Evolutionary conservation across 371 early-diverging fungal species (phyloP).

Genomic region (Mortierella sp.): DNA sequence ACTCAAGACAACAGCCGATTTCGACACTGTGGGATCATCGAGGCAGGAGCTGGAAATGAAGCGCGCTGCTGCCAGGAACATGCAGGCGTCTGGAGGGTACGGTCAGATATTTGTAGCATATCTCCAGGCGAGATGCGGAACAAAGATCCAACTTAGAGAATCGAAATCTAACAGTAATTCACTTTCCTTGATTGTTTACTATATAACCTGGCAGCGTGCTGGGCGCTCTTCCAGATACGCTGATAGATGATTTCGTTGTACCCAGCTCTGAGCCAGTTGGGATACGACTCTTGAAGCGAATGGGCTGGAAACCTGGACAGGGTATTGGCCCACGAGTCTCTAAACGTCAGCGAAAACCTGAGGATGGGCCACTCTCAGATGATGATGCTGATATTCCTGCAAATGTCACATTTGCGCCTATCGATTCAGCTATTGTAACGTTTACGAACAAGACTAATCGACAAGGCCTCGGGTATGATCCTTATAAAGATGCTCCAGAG

Average conservation of each 20-base stretch:
- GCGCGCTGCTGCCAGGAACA: slow-evolving; percentile 58
- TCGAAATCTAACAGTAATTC: not conserved
- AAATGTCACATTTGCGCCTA: slow-evolving; percentile 77
- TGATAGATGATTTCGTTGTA: slow-evolving; percentile 69
- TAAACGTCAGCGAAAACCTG: slow-evolving; percentile 42
- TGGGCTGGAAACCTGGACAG: slow-evolving; percentile 92
- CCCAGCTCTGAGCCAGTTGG: slow-evolving; percentile 76
- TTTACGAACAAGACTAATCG: slow-evolving; percentile 70
- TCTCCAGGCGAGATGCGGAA: not conserved
- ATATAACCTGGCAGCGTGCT: slow-evolving; percentile 48
- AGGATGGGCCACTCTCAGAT: slow-evolving; percentile 55
- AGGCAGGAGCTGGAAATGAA: slow-evolving; percentile 70
- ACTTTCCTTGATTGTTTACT: not conserved
- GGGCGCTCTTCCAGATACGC: slow-evolving; percentile 58
- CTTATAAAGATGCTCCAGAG: slow-evolving; percentile 74
- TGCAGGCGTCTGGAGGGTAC: slow-evolving; percentile 57
- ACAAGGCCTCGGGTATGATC: slow-evolving; percentile 80
- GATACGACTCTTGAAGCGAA: slow-evolving; percentile 71
- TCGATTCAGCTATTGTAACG: slow-evolving; percentile 71
- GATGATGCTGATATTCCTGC: slow-evolving; percentile 61
- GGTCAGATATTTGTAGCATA: not conserved
- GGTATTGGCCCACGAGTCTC: slow-evolving; percentile 81
- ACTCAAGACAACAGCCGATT: slow-evolving; percentile 76
- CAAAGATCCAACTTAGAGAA: not conserved
- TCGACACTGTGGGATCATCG: slow-evolving; percentile 75